These are phyloP conservation scores for Urochloa ruziziensis DNA, from an alignment of 176 grass and related monocot species.

Conservation along the genomic window DNA sequence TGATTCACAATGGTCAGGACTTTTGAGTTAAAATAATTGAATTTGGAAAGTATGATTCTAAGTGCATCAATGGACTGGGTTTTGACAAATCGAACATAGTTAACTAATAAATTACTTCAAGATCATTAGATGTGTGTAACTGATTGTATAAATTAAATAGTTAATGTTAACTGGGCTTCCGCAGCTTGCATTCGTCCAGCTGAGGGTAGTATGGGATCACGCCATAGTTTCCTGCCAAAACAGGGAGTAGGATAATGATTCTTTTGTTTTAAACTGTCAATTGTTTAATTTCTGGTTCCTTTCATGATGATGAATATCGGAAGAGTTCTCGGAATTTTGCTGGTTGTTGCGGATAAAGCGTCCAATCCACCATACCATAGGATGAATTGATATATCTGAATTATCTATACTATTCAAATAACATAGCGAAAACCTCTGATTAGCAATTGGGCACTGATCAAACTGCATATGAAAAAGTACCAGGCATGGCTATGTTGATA, in stretches of 20 bases:
- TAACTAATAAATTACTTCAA: not conserved
- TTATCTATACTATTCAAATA: not conserved
- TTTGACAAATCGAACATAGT: not conserved
- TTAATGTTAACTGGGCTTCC: not conserved
- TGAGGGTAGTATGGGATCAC: not conserved
- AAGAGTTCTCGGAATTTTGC: not conserved
- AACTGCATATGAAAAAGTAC: not conserved
- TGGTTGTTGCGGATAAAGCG: not conserved
- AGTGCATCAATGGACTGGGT: not conserved
- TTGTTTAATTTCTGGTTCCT: not conserved
- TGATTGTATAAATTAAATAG: not conserved
- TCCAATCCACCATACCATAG: not conserved
- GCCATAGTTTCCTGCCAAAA: not conserved
- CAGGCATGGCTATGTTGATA: not conserved
- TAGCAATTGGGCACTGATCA: not conserved
- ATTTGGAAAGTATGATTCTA: constrained; percentile 6
- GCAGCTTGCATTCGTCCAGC: not conserved
- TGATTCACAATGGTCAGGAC: not conserved
- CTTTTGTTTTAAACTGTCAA: constrained; percentile 8
- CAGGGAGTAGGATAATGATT: not conserved
- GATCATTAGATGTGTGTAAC: not conserved
- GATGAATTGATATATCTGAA: not conserved
- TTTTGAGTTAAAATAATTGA: not conserved
- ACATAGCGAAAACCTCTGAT: not conserved
- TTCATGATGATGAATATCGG: not conserved